A percentile compares a stretch with the other conserved stretches of the same genome.
These are phyloP conservation scores for Crithidia expoeki DNA, from an alignment of 208 protist species.

Conservation along the genomic window DNA sequence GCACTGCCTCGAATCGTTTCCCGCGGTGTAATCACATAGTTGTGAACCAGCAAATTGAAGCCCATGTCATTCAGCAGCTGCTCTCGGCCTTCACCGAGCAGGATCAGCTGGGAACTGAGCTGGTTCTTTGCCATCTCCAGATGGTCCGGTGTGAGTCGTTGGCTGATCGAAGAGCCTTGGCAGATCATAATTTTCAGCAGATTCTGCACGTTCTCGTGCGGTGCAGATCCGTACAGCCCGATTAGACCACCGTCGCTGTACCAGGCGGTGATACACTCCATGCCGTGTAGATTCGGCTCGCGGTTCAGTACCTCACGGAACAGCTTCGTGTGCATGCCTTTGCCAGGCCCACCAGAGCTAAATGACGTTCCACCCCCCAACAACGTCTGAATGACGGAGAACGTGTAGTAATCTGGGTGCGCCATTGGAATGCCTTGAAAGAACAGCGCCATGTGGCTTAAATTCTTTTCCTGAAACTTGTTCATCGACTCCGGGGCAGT, in stretches of 20 bases:
- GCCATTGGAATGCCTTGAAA: slow-evolving; percentile 84
- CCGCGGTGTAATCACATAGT: slow-evolving; percentile 76
- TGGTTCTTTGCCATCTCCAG: slow-evolving; percentile 92
- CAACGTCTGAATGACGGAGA: slow-evolving; percentile 88
- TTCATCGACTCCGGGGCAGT: slow-evolving; percentile 88
- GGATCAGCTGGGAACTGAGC: slow-evolving; percentile 82
- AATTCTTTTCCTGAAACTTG: slow-evolving; percentile 93
- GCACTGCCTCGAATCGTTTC: slow-evolving; percentile 73
- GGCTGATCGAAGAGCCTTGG: slow-evolving; percentile 78
- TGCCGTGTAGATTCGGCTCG: slow-evolving; percentile 71
- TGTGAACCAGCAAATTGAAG: slow-evolving; percentile 84
- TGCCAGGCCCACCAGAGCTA: slow-evolving; percentile 91
- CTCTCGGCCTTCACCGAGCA: slow-evolving; percentile 82
- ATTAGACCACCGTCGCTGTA: slow-evolving; percentile 90
- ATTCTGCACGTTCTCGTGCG: slow-evolving; percentile 71
- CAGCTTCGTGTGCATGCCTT: slow-evolving; percentile 93
- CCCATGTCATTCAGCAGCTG: slow-evolving; percentile 90
- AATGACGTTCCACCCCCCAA: slow-evolving; percentile 91
- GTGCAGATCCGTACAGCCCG: slow-evolving; percentile 87
- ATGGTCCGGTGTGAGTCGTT: slow-evolving; percentile 73
- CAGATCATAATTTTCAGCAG: slow-evolving; percentile 81
- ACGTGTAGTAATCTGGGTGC: slow-evolving; percentile 87
- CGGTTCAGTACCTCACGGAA: slow-evolving; percentile 90
- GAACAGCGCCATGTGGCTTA: slow-evolving; percentile 88
- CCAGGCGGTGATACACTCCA: slow-evolving; percentile 92